Evolutionary conservation across 495 filamentous ascomycete genomes (phyloP).

Genomic region (Penicillium lagena): DNA sequence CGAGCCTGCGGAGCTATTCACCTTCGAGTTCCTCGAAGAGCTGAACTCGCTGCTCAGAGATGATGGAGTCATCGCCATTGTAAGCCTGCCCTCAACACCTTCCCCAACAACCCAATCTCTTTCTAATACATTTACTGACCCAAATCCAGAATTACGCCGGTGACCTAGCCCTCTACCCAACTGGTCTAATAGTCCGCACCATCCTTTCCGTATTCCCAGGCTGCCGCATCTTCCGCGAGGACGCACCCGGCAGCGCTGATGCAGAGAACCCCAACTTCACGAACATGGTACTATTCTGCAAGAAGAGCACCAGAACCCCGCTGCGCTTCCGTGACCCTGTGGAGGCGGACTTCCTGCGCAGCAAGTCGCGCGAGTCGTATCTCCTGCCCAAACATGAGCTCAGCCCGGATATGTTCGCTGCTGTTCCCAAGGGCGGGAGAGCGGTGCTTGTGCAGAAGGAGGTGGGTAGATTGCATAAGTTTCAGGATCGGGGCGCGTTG

Average conservation of each 20-base stretch:
- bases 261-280: conserved; percentile 61
- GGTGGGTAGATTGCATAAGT: conserved; percentile 55
- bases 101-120: neutral
- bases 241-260: conserved; percentile 35
- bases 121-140: neutral
- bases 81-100: conserved; percentile 36
- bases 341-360: conserved; percentile 63
- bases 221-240: conserved; percentile 81
- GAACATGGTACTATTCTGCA: conserved; percentile 74
- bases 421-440: conserved; percentile 25
- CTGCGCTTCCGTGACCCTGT: conserved; percentile 65
- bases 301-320: conserved; percentile 28
- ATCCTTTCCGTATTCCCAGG: conserved; percentile 67
- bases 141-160: conserved; percentile 85
- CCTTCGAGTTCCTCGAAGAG: conserved; percentile 67
- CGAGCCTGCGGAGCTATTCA: conserved; percentile 84
- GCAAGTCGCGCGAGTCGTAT: conserved; percentile 58
- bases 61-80: conserved; percentile 83
- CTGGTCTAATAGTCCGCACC: conserved; percentile 65
- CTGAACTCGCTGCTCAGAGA: conserved; percentile 63
- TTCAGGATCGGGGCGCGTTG: conserved; percentile 66
- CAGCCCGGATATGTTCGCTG: conserved; percentile 40
- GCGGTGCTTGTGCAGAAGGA: conserved; percentile 19
- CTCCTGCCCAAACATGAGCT: conserved; percentile 73
- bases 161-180: conserved; percentile 67